Evolutionary conservation across 352 stramenopile genomes (phyloP).

Genomic region (Globisporangium alternatum): DNA sequence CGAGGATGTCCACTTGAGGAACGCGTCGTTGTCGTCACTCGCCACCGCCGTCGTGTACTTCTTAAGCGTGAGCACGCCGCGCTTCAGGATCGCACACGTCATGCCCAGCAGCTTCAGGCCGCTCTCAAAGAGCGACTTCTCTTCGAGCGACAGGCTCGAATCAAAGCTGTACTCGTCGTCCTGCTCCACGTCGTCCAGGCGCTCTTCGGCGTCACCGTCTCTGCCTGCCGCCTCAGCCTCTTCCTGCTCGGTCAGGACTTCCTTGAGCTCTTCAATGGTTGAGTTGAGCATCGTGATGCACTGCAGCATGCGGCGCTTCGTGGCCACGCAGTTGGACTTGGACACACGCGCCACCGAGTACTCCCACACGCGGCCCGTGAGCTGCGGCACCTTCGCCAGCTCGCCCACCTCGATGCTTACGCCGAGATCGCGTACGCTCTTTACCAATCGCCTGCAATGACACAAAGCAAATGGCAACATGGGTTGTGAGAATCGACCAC

Average conservation of each 20-base stretch:
- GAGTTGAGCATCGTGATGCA: constrained; percentile 82
- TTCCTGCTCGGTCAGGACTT: constrained; percentile 59
- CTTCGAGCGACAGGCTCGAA: constrained; percentile 61
- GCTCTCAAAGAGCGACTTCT: constrained; percentile 64
- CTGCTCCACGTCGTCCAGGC: constrained; percentile 51
- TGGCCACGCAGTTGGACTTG: constrained; percentile 86
- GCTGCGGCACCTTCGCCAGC: constrained; percentile 52
- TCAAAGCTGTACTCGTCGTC: constrained; percentile 77
- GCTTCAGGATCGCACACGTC: constrained; percentile 73
- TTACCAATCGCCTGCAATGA: constrained; percentile 57
- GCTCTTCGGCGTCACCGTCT: constrained; percentile 8
- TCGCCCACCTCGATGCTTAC: constrained; percentile 45
- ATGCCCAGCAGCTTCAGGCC: constrained; percentile 72
- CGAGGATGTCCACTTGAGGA: constrained; percentile 66
- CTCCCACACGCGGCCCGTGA: constrained; percentile 84
- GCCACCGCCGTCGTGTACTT: constrained; percentile 38
- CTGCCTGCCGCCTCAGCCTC: constrained; percentile 24
- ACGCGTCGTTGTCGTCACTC: constrained; percentile 44
- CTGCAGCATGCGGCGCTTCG: constrained; percentile 85
- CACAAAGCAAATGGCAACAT: too few species aligned
- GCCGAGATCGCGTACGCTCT: constrained; percentile 61
- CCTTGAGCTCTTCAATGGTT: constrained; percentile 76
- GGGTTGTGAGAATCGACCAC: neutral
- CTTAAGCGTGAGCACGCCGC: constrained; percentile 78
- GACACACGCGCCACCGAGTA: constrained; percentile 60